Evolutionary conservation across 495 filamentous ascomycete genomes (phyloP), one percentile per base, ranked within the genome.

Genomic region (Friedmanniomyces simplex): DNA sequence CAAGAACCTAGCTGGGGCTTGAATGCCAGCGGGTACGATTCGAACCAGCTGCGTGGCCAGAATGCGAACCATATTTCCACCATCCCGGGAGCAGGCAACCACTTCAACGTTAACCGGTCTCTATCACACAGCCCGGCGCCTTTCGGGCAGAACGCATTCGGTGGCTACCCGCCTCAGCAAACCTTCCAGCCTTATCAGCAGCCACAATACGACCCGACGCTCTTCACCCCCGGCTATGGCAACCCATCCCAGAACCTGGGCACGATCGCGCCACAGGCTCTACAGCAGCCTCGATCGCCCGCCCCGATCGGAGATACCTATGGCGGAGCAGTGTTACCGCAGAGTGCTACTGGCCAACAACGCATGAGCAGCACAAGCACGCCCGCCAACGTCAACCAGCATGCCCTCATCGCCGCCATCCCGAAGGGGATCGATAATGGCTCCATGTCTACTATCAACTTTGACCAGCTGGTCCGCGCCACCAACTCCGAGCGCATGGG

Each of bases 401-500:
- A 30, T 22, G 41, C 28, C 2, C 62, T 64, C n/a, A 39, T 54
- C 12, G 52, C 46, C 21, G 13, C 52, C n/a, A 60, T 64, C 24
- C 70, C 73, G 24, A 61, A 67, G 28, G 68, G 72, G n/a, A 68
- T 59, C 55, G 47, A 56, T 22, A 59, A 58, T 47, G 72, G 71
- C 22, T 61, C 62, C 45, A 72, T 74, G 55, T 50, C 66, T 48
- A 60, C 74, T 37, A 68, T 71, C 59, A 61, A 70, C 59, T 67
- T 63, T 52, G 66, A 72, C 51, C 58, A 66, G 39, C 59, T 76
- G 18, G 66, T 63, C 5, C 60, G 62, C 45, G 69, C 66, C 3
- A 75, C 74, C 21, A 72, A 72, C 30, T 72, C 72, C 6, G 68
- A 61, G 53, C 62, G 67, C 13, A 60, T 77, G 47, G 64, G 70